phyloP scores from a whole-genome alignment of 345 rosid species.

The Orychophragmus violaceus region DNA sequence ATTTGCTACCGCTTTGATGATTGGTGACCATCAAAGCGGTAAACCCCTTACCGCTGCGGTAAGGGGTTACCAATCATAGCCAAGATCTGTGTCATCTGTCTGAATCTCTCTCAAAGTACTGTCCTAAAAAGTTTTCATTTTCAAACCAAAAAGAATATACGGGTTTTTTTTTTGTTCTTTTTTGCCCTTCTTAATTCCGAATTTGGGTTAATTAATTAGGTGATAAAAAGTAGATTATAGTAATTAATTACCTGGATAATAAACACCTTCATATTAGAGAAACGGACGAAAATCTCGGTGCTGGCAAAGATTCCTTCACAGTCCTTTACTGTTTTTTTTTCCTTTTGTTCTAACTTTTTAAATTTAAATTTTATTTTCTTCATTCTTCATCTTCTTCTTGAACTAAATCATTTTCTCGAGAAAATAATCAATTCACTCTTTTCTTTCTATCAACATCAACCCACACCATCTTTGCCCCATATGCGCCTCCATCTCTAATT shows the following conservation, averaged over 20 bases:
- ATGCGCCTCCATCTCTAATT: slow-evolving; percentile 21
- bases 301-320: slow-evolving; percentile 66
- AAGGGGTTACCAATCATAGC: no score
- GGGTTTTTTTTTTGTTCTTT: not conserved
- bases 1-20: no score
- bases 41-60: no score
- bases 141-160: not conserved
- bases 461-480: slow-evolving; percentile 29
- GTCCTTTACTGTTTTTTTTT: slow-evolving; percentile 20
- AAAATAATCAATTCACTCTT: slow-evolving; percentile 31
- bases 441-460: slow-evolving; percentile 33
- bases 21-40: no score
- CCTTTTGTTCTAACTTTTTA: not conserved
- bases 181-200: not conserved
- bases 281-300: slow-evolving; percentile 59
- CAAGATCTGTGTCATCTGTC: slow-evolving; percentile 33
- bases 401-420: slow-evolving; percentile 1
- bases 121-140: slow-evolving; percentile 23
- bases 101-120: slow-evolving; percentile 24
- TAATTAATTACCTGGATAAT: not conserved
- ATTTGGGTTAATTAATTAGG: not conserved
- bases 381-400: not conserved
- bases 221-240: slow-evolving; percentile 5
- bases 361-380: not conserved
- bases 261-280: slow-evolving; percentile 38